Conservation (phyloP, 2,329 filamentous ascomycete species). For the Colletotrichum sp. region DNA sequence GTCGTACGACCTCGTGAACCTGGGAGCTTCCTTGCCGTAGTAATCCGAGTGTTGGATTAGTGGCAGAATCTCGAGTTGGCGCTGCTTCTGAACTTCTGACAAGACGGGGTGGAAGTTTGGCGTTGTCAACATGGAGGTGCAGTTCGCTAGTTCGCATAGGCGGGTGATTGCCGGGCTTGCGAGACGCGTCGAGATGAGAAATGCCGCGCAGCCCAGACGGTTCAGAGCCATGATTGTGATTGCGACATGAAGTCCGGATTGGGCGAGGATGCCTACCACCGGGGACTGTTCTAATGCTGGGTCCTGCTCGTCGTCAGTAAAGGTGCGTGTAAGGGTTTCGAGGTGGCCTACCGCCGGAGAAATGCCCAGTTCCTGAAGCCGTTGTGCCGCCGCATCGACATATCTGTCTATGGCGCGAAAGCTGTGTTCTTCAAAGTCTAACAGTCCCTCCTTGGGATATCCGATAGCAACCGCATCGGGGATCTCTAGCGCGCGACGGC, state of each 20-base stretch:
- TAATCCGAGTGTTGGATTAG: not conserved
- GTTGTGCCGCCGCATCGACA: not conserved
- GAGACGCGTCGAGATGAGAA: not conserved
- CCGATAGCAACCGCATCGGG: not conserved
- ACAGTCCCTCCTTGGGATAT: not conserved
- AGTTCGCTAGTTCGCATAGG: not conserved
- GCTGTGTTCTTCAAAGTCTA: not conserved
- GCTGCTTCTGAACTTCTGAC: not conserved
- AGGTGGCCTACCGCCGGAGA: not conserved
- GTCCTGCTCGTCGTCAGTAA: not conserved
- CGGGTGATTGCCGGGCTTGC: not conserved
- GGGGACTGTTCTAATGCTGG: conserved; percentile 25
- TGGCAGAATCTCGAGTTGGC: not conserved
- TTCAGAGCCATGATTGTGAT: conserved; percentile 57
- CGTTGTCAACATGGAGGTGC: not conserved
- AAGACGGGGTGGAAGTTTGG: not conserved
- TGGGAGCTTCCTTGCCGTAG: not conserved
- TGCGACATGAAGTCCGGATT: conserved; percentile 58
- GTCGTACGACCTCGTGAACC: not conserved
- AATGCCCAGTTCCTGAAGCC: not conserved
- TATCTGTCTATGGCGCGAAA: not conserved
- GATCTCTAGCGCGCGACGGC: not conserved
- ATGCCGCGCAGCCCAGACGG: conserved; percentile 56
- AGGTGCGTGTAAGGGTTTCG: not conserved
- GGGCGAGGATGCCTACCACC: conserved; percentile 53